phyloP scores from a whole-genome alignment of 352 stramenopile species.

The Phytopythium mirpurense region DNA sequence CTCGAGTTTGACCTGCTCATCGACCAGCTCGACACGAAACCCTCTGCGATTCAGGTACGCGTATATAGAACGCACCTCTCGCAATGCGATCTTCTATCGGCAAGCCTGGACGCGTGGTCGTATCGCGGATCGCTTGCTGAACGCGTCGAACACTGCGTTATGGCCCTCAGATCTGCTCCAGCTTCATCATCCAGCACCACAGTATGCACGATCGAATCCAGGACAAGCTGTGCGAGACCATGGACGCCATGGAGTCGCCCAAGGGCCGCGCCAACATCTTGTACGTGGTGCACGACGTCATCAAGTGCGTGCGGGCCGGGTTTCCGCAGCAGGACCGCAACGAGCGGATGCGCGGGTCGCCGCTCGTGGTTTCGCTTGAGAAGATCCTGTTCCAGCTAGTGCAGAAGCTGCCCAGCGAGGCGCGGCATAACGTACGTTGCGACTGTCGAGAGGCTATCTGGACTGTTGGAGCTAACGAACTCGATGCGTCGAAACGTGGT shows the following conservation, averaged over 20 bases:
- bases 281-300: conserved; percentile 80
- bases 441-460: too few species aligned
- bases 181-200: conserved; percentile 81
- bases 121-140: conserved; percentile 1
- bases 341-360: conserved; percentile 66
- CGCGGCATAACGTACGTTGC: conserved; percentile 57
- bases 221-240: conserved; percentile 56
- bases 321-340: conserved; percentile 72
- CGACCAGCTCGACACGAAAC: conserved; percentile 81
- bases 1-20: conserved; percentile 83
- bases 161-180: conserved; percentile 55
- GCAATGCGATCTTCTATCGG: too few species aligned
- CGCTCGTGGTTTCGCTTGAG: conserved; percentile 57
- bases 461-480: too few species aligned
- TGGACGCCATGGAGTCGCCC: conserved; percentile 51
- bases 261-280: conserved; percentile 77
- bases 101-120: too few species aligned
- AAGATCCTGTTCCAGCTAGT: conserved; percentile 57
- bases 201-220: conserved; percentile 65
- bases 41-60: conserved; percentile 77
- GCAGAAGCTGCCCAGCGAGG: conserved; percentile 57
- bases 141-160: not conserved
- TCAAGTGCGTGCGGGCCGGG: conserved; percentile 67
- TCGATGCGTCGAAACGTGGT: not conserved
- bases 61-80: too few species aligned